phyloP scores from a whole-genome alignment of 106 monocot species.

The Gastrodia elata region DNA sequence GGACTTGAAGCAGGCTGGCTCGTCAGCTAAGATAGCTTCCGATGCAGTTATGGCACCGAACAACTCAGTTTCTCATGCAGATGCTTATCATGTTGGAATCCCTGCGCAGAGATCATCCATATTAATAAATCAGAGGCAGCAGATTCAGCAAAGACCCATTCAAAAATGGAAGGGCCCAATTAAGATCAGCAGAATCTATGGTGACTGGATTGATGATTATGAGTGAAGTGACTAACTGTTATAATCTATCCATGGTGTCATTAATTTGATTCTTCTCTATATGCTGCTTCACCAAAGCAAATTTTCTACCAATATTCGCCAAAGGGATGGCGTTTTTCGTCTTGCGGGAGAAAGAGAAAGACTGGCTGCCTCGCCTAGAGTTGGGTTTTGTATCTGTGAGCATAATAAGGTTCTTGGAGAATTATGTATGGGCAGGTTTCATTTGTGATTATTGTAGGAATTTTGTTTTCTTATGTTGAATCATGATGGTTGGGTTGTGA shows the following conservation, averaged over 20 bases:
- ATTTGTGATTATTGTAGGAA: neutral
- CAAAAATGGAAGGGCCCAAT: conserved; percentile 91
- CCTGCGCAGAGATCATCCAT: conserved; percentile 48
- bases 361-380: too few relatives aligned
- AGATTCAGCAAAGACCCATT: conserved; percentile 46
- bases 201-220: conserved; percentile 93
- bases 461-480: neutral
- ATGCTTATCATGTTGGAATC: conserved; percentile 64
- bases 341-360: too few relatives aligned
- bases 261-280: too few relatives aligned
- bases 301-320: too few relatives aligned
- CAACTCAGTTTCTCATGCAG: conserved; percentile 34
- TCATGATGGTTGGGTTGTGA: neutral
- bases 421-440: too few relatives aligned
- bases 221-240: too few relatives aligned
- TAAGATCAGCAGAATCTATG: conserved; percentile 89
- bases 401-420: neutral
- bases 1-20: conserved; percentile 45
- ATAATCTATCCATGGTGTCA: too few relatives aligned
- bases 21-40: conserved; percentile 26
- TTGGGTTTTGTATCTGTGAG: neutral
- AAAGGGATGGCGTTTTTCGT: too few relatives aligned
- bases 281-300: neutral
- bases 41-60: conserved; percentile 35
- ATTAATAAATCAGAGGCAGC: conserved; percentile 43